phyloP scores from a whole-genome alignment of 495 filamentous ascomycete species.

The Penicillium coprophilum region DNA sequence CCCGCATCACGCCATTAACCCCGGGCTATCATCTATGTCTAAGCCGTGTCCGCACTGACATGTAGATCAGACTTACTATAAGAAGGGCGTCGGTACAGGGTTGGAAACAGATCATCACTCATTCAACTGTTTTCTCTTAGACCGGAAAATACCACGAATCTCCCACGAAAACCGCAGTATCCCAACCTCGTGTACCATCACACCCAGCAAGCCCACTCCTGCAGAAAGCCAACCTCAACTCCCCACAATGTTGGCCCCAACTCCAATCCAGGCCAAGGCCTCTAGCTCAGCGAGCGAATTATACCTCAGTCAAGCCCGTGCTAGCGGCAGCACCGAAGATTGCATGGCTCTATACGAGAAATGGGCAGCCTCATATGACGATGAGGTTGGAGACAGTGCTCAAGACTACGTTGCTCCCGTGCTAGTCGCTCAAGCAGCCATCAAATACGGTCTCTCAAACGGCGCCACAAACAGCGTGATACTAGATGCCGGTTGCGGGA shows the following conservation, averaged over 20 bases:
- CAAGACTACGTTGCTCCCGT: slow-evolving; percentile 44
- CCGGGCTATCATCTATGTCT: background rate
- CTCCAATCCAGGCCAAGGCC: slow-evolving; percentile 4
- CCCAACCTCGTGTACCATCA: background rate
- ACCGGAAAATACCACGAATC: background rate
- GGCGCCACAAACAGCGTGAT: slow-evolving; percentile 25
- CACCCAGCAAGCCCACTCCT: background rate
- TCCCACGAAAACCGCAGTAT: background rate
- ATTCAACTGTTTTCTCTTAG: background rate
- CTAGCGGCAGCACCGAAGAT: slow-evolving; percentile 24
- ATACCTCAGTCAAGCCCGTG: slow-evolving; percentile 31
- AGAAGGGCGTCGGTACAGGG: slow-evolving; percentile 12
- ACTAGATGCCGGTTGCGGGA: slow-evolving; percentile 52
- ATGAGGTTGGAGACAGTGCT: slow-evolving; percentile 36
- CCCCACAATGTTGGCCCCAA: slow-evolving; percentile 28
- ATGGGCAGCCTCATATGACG: slow-evolving; percentile 49
- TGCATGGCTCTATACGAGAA: slow-evolving; percentile 45
- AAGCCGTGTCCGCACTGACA: slow-evolving; percentile 5
- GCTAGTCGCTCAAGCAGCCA: slow-evolving; percentile 35
- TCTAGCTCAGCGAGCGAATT: slow-evolving; percentile 24
- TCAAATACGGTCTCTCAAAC: slow-evolving; percentile 22
- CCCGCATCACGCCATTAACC: slow-evolving; percentile 28
- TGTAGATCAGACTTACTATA: slow-evolving; percentile 15
- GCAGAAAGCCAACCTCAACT: background rate
- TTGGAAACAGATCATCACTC: background rate